Base-by-base conservation (phyloP, 1,284 basidiomycete genomes). In the Microstroma glucosiphilum region DNA sequence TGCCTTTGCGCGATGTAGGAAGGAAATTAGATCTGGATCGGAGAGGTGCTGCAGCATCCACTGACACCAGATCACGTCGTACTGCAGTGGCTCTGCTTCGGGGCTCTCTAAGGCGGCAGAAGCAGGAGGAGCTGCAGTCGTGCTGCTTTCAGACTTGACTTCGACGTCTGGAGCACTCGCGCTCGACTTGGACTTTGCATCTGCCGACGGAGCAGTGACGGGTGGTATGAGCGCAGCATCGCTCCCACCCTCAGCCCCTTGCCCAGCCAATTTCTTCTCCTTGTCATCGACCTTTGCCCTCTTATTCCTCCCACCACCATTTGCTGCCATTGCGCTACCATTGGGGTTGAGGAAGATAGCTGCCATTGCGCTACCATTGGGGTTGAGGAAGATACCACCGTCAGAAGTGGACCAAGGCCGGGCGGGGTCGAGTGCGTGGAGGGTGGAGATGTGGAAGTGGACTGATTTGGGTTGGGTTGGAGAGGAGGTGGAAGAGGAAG, bases 41-140 rank as follows among this genome's bases (percentile, higher is more conserved):
- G 73, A 75, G 15, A 78, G 65, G 49, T 79, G 77, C 65, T 79
- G 77, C 40, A 78, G 59, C 49, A 73, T 77, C 77, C 77, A 79
- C 51, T 79, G 77, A 46, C 69, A 69, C 73, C 75, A 73, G 6
- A 79, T 65, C 15, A 78, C 66, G 49, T 79, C 77, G 60, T 70
- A 79, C 30, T 64, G 56, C 6, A 73, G 57, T 9, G 70, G 68
- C 51, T 73, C 69, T 4, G 30, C 30, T 3, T 37, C 30, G 3
- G 30, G 4, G 30, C 9, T 37, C 9, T 9, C 30, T 4, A 9
- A 37, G 4, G 30, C 3, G 2, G 15, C 21, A 15, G 51, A 4
- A 15, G 51, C 13, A 15, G 51, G 6, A 25, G 51, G 43, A 12
- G 4, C 43, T 17, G 43, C 11, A n/a, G 49, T 19, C 17, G 8